Evolutionary conservation across 495 filamentous ascomycete genomes (phyloP), one percentile per base, ranked within the genome.

Genomic region (Astrothelium subdiscretum): DNA sequence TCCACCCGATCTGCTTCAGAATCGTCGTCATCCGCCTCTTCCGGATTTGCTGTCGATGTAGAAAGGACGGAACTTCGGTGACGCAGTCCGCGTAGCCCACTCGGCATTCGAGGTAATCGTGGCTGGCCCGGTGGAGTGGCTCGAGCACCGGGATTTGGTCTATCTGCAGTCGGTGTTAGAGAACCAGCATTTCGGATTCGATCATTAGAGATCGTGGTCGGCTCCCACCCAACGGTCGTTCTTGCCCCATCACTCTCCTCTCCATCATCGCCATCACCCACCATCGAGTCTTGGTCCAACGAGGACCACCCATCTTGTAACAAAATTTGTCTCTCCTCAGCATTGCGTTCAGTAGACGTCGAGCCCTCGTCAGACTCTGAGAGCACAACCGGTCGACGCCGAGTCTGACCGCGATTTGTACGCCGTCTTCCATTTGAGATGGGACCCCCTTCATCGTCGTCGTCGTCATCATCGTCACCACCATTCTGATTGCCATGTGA

Each of bases 111-210:
- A 42, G 65, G 13, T 54, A 54, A 29, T 29, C 24, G 32, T 61
- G 64, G 29, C 69, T 65, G 31, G 60, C 59, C n/a, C 66, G 64
- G 8, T 62, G 65, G 59, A 67, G 63, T 12, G 61, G 68, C 15
- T 8, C 66, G 67, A 57, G 63, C 63, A 15, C 60, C 42, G 52
- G 64, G 62, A 51, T 68, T 66, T 60, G 66, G 48, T 54, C 67
- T 66, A 71, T 69, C 71, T 73, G 69, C 68, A 70, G 68, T 70
- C 70, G 71, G 69, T 66, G 69, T 73, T 71, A 73, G 71, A 73
- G 69, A 71, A 61, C 71, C 67, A 61, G 59, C 64, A 61, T 62
- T 67, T 68, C 67, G 69, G 29, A 60, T 22, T 70, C 67, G 68
- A 32, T 71, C 65, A 69, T 71, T 71, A 54, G 69, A 71, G 65